Evolutionary conservation across 2,329 filamentous ascomycete genomes (phyloP), one percentile per base, ranked within the genome.

Genomic region (Colletotrichum aenigma): DNA sequence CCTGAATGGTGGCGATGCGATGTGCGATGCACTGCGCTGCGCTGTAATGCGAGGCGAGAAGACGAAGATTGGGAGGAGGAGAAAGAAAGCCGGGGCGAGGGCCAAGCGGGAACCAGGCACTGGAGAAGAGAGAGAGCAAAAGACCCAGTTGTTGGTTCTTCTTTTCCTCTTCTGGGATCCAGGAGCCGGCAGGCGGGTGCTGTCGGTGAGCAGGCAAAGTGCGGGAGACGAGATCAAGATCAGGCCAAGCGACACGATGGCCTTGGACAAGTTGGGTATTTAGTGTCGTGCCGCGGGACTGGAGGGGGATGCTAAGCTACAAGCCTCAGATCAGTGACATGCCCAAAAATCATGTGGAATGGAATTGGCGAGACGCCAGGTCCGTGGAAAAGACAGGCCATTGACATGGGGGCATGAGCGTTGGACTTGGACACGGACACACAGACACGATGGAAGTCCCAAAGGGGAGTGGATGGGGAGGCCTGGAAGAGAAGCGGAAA

Each of bases 321-420:
- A 58, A 74, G 64, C 70, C 65, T 73, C 70, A 76, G 58, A 66
- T 76, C 74, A 76, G 74, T 65, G 34, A 73, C 58, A 61, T 69
- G 67, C 70, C 43, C 38, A 65, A 69, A 65, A 58, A 75, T 73
- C 48, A 65, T 76, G 58, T 55, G 74, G 70, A 73, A 73, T 73
- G 56, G 30, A 32, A 55, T 74, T 61, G 60, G 67, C 66, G 62
- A 67, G 52, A 66, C 24, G 52, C 69, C 48, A 32, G 24, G n/a
- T 55, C 18, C 21, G 70, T 58, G 18, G 18, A 26, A 21, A 18
- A 65, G 62, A 36, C 34, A 43, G 32, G 62, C 36, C 32, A 15
- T 62, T 34, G 58, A 62, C 61, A 65, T 65, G 34, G 34, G 43
- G 61, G 61, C 61, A 66, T 38, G 32, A 26, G 61, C n/a, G 32